These are phyloP conservation scores for Aphanocladium album DNA, from an alignment of 2,329 filamentous ascomycete genomes.

Conservation along the genomic window DNA sequence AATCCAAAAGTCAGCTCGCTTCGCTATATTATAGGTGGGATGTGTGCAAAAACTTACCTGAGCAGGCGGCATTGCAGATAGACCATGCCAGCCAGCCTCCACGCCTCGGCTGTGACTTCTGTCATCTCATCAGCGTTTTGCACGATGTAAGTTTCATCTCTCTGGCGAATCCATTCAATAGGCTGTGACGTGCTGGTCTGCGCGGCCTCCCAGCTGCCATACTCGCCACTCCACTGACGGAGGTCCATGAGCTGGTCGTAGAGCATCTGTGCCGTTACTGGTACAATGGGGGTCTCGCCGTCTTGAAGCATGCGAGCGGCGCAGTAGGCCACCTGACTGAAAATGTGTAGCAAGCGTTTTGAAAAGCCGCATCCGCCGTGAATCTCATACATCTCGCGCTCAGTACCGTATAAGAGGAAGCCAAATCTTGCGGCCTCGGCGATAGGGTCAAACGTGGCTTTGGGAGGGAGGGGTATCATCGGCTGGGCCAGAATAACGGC, in stretches of 20 bases:
- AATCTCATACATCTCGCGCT: conserved; percentile 31
- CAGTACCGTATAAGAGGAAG: conserved; percentile 35
- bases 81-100: conserved; percentile 34
- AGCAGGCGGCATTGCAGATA: conserved; percentile 35
- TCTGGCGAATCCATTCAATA: conserved; percentile 27
- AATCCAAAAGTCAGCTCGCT: background rate
- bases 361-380: conserved; percentile 39
- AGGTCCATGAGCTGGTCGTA: conserved; percentile 25
- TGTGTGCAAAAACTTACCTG: conserved; percentile 24
- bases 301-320: conserved; percentile 31
- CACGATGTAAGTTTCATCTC: conserved; percentile 22
- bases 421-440: conserved; percentile 29
- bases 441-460: conserved; percentile 24
- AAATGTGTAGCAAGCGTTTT: conserved; percentile 31
- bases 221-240: conserved; percentile 33
- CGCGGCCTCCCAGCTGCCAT: conserved; percentile 20
- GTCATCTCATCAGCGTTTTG: conserved; percentile 31
- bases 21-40: too few relatives aligned
- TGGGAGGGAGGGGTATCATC: conserved; percentile 29
- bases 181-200: conserved; percentile 15
- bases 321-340: conserved; percentile 35
- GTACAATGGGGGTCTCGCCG: conserved; percentile 26
- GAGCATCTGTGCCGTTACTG: conserved; percentile 26
- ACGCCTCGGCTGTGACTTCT: conserved; percentile 36
- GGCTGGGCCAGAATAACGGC: conserved; percentile 35